A percentile compares a stretch with the other conserved stretches of the same genome.
Conservation (phyloP, 768 basidiomycete species). For the Dentipellis fragilis region DNA sequence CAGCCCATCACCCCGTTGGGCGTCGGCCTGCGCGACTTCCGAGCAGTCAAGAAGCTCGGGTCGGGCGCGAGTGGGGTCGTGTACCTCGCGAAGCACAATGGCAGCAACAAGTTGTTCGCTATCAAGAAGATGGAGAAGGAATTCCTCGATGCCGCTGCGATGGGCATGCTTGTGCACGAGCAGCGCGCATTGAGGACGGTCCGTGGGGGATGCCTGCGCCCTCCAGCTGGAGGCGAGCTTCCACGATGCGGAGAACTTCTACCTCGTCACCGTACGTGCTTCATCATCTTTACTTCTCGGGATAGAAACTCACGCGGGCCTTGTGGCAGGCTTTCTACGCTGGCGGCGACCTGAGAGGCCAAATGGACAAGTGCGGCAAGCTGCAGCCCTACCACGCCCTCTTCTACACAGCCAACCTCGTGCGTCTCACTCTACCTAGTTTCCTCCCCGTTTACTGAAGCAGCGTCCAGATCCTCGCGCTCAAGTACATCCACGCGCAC, state of each 20-base stretch:
- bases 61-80: constrained; percentile 1
- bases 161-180: background rate
- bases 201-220: background rate
- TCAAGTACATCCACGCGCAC: constrained; percentile 2
- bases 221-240: constrained; percentile 6
- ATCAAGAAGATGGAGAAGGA: constrained; percentile 3
- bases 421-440: background rate
- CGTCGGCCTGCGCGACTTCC: background rate
- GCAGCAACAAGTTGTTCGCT: background rate
- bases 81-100: background rate
- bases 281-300: background rate
- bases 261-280: constrained; percentile 3
- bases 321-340: constrained; percentile 2
- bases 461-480: constrained; percentile 4
- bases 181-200: constrained; percentile 3
- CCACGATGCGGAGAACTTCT: constrained; percentile 6
- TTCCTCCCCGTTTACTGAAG: background rate
- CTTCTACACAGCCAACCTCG: constrained; percentile 6
- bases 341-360: constrained; percentile 2
- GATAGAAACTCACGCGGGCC: background rate
- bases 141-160: background rate
- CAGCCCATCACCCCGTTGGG: background rate
- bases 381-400: background rate
- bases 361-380: background rate
- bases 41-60: background rate